These are phyloP conservation scores for Fusarium sarcochroum DNA, from an alignment of 2,329 filamentous ascomycete species.

Conservation along the genomic window DNA sequence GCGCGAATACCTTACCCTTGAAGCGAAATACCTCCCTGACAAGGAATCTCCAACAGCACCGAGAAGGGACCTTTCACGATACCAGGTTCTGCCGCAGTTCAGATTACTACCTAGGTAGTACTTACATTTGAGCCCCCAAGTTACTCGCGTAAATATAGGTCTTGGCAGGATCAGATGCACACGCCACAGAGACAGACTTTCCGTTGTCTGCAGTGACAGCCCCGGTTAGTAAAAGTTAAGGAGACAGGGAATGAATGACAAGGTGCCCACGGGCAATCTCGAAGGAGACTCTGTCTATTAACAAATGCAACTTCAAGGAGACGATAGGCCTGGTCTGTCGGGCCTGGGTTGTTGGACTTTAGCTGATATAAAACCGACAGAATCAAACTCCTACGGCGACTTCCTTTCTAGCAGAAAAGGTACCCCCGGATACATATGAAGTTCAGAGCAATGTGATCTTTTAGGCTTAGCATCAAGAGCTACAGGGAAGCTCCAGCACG, in stretches of 20 bases:
- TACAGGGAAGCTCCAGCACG: slow-evolving; percentile 39
- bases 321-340: not conserved
- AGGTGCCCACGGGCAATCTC: too few relatives aligned
- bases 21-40: not conserved
- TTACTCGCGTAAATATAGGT: slow-evolving; percentile 3
- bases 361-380: slow-evolving; percentile 1
- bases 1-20: not conserved
- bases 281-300: not conserved
- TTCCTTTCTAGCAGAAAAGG: slow-evolving; percentile 3
- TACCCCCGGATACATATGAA: slow-evolving; percentile 18
- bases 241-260: not conserved
- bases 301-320: slow-evolving; percentile 1
- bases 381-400: slow-evolving; percentile 12
- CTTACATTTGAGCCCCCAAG: not conserved
- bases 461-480: slow-evolving; percentile 31
- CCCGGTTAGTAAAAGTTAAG: not conserved
- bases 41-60: not conserved
- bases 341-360: not conserved
- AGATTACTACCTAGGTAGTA: not conserved
- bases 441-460: slow-evolving; percentile 3
- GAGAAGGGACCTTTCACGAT: not conserved
- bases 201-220: not conserved
- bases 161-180: slow-evolving; percentile 7
- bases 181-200: slow-evolving; percentile 13
- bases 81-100: not conserved